These are phyloP conservation scores for Gracilariopsis chorda DNA, from an alignment of 23 red algal species.

Conservation along the genomic window DNA sequence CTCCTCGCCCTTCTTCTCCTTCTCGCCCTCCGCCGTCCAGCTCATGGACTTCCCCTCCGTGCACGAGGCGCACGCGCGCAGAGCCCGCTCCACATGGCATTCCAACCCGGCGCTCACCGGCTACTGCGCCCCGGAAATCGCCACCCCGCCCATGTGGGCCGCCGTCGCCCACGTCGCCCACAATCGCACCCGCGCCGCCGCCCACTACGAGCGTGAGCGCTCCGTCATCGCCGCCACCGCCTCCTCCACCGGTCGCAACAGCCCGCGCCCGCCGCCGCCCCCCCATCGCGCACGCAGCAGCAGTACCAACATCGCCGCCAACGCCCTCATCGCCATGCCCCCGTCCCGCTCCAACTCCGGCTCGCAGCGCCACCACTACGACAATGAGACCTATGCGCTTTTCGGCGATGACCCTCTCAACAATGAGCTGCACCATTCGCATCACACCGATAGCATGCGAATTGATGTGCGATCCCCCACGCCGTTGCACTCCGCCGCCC, in stretches of 20 bases:
- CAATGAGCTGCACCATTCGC: not conserved
- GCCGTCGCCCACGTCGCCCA: not conserved
- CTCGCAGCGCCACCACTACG: constrained; percentile 1
- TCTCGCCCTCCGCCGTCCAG: constrained; percentile 16
- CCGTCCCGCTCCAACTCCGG: constrained; percentile 6
- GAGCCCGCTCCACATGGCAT: not conserved
- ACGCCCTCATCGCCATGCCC: constrained; percentile 24
- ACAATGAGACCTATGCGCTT: constrained; percentile 43
- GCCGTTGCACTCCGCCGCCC: constrained; percentile 1
- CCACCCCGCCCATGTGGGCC: constrained; percentile 16
- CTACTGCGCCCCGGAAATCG: constrained; percentile 55
- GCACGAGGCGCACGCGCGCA: not conserved
- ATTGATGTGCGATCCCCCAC: not conserved
- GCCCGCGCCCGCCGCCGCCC: not conserved
- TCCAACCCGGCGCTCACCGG: not conserved
- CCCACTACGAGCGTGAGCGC: not conserved
- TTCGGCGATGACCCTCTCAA: constrained; percentile 42
- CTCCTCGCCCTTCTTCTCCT: not conserved
- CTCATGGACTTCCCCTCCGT: constrained; percentile 22
- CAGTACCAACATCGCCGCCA: constrained; percentile 6
- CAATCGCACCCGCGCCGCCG: not conserved
- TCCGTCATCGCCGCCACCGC: not conserved
- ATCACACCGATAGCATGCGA: not conserved
- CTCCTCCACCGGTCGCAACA: not conserved
- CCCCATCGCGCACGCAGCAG: not conserved